phyloP scores from a whole-genome alignment of 163 green algal species.

The Trebouxiophyceae sp. region DNA sequence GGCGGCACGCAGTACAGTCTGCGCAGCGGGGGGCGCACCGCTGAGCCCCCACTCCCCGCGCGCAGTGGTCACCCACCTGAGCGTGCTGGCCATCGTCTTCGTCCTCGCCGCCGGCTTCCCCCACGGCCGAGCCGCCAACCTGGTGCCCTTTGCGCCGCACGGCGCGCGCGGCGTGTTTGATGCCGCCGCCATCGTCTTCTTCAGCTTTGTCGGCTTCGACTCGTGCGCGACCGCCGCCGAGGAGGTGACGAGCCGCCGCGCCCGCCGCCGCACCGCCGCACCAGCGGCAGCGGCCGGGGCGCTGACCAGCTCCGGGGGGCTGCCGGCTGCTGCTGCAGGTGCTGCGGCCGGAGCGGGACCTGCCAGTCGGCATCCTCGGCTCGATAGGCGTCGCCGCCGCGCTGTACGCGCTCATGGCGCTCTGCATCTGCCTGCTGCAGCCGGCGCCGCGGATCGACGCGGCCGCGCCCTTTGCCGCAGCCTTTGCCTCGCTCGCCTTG shows the following conservation, averaged over 20 bases:
- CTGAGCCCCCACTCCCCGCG: constrained; percentile 14
- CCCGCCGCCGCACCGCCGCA: background rate
- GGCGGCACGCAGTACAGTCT: background rate
- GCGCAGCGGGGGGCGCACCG: background rate
- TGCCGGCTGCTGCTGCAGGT: background rate
- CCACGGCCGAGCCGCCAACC: constrained; percentile 31
- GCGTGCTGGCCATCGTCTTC: constrained; percentile 63
- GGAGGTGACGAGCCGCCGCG: constrained; percentile 33
- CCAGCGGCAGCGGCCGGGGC: background rate
- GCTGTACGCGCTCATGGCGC: constrained; percentile 63
- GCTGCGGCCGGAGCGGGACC: too few species aligned
- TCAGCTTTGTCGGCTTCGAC: constrained; percentile 76
- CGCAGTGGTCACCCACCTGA: constrained; percentile 41
- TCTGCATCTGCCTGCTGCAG: constrained; percentile 42
- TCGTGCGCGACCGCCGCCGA: constrained; percentile 65
- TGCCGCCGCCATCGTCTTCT: constrained; percentile 60
- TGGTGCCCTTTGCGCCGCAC: constrained; percentile 55
- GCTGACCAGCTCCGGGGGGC: background rate
- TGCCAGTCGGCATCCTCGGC: constrained; percentile 68
- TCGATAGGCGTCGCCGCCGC: constrained; percentile 45
- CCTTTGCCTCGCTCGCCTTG: too few species aligned
- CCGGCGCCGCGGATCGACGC: constrained; percentile 45
- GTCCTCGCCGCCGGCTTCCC: constrained; percentile 54
- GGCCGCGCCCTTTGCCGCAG: constrained; percentile 48
- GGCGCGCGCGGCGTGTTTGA: constrained; percentile 51